phyloP scores from a whole-genome alignment of 345 rosid species.

The Ceriops tagal region DNA sequence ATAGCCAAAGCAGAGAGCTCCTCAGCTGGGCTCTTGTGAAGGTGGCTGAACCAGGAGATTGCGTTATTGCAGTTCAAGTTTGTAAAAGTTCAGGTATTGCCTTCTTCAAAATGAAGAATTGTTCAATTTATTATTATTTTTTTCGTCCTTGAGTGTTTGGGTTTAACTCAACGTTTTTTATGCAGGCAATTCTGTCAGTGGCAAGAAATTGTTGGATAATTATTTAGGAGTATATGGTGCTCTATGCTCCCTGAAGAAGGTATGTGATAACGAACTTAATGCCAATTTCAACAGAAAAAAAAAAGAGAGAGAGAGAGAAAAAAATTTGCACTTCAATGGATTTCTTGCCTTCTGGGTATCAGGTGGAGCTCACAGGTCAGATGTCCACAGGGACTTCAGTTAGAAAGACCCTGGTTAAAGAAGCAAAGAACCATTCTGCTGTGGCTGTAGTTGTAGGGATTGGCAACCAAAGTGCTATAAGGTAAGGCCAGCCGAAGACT shows the following conservation, averaged over 20 bases:
- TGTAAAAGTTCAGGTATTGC: conserved; percentile 47
- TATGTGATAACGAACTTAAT: conserved; percentile 9
- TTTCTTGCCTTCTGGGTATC: conserved; percentile 20
- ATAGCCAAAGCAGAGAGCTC: conserved; percentile 59
- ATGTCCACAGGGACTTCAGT: conserved; percentile 51
- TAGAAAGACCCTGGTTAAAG: conserved; percentile 54
- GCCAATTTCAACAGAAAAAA: not conserved
- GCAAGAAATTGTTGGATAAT: conserved; percentile 46
- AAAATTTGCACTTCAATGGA: not conserved
- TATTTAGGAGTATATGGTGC: conserved; percentile 60
- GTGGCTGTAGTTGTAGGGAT: conserved; percentile 63
- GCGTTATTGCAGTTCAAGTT: conserved; percentile 71
- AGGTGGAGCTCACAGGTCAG: conserved; percentile 67
- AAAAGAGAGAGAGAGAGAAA: not conserved
- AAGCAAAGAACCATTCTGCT: conserved; percentile 56
- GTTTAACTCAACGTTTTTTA: not conserved
- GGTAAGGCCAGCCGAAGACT: conserved; percentile 37
- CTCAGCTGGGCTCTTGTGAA: conserved; percentile 77
- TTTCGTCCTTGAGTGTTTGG: not conserved
- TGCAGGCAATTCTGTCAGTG: conserved; percentile 48
- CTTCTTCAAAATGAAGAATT: not conserved
- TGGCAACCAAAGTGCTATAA: conserved; percentile 40
- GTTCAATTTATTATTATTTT: not conserved
- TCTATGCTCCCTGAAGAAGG: conserved; percentile 69
- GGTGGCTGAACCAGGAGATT: conserved; percentile 81